Base-by-base conservation (phyloP, 345 rosid genomes). In the Linum tenue region DNA sequence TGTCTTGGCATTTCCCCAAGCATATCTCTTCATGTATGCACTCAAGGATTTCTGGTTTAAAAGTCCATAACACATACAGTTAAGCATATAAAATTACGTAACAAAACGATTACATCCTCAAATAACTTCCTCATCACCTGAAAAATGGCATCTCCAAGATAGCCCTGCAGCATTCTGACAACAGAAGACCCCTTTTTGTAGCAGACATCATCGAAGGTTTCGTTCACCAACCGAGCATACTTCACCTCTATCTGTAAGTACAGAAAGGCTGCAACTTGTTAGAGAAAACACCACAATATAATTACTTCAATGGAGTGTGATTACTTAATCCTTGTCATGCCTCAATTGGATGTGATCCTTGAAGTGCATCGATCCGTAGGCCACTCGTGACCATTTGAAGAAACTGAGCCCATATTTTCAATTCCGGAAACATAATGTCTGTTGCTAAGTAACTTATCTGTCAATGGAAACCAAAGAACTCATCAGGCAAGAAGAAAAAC, bases 311-410 rank as follows among this genome's bases (percentile, higher is more conserved):
- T 37, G 9, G 37, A 16, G 37, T 39, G 7, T 9, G 67, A 36
- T 12, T 35, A 44, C n/a, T 35, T 35, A 7, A 39, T 8, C 41
- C 42, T 6, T n/a, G 7, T 14, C 67, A 37, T 74, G 70, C 84
- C 76, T 81, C 82, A 14, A 78, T 73, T 1, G 85, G 85, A 63
- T 81, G 85, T 6, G 82, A 76, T 63, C 67, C 65, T 56, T 65
- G 66, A 2, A 73, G 68, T 22, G 73, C 77, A 70, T 81, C 85
- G 11, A 22, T 31, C 2, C 11, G 41, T 31, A 81, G 70, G 50
- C 82, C 80, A 16, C 60, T 43, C 50, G 6, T 43, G 50, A 11
- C 50, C 50, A 4, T 43, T 43, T 35, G 50, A 43, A 3, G 59
- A 14, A 56, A 56, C 59, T 56, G 59, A 16, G n/a, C 16, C 59